Evolutionary conservation across 352 stramenopile species (phyloP).

Genomic region (Thraustotheca clavata): DNA sequence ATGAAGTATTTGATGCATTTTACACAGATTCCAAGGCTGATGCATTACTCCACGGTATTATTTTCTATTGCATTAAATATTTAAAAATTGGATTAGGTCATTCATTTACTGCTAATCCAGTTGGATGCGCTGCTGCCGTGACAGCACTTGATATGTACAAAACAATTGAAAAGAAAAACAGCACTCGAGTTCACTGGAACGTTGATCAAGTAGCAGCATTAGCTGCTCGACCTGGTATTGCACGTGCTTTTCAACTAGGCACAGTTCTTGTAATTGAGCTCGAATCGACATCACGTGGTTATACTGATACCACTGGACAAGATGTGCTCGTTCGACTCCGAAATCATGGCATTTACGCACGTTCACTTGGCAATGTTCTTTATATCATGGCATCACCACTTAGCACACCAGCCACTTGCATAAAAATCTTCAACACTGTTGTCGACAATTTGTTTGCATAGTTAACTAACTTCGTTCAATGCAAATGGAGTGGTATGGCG

Average conservation of each 20-base stretch:
- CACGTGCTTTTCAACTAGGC: slow-evolving; percentile 61
- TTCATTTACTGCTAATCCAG: slow-evolving; percentile 88
- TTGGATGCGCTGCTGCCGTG: slow-evolving; percentile 81
- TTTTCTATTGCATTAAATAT: no score
- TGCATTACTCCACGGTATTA: slow-evolving; percentile 71
- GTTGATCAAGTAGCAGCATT: slow-evolving; percentile 34
- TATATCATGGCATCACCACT: slow-evolving; percentile 83
- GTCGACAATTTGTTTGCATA: not conserved
- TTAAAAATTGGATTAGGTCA: slow-evolving; percentile 35
- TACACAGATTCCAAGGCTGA: slow-evolving; percentile 80
- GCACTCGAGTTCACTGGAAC: slow-evolving; percentile 55
- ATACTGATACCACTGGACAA: slow-evolving; percentile 54
- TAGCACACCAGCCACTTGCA: slow-evolving; percentile 29
- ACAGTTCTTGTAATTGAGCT: slow-evolving; percentile 75
- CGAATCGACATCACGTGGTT: slow-evolving; percentile 42
- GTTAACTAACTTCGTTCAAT: not conserved
- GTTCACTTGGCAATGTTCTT: slow-evolving; percentile 69
- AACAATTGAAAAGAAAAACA: slow-evolving; percentile 35
- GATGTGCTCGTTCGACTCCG: slow-evolving; percentile 53
- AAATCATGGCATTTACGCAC: slow-evolving; percentile 61
- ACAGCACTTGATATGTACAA: slow-evolving; percentile 86
- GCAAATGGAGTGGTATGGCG: not conserved
- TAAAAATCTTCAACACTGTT: not conserved
- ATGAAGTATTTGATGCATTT: slow-evolving; percentile 87
- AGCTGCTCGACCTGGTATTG: slow-evolving; percentile 41